A percentile compares a stretch with the other conserved stretches of the same genome.
Evolutionary conservation across 2,329 filamentous ascomycete species (phyloP).

Genomic region (Trichoderma endophyticum): DNA sequence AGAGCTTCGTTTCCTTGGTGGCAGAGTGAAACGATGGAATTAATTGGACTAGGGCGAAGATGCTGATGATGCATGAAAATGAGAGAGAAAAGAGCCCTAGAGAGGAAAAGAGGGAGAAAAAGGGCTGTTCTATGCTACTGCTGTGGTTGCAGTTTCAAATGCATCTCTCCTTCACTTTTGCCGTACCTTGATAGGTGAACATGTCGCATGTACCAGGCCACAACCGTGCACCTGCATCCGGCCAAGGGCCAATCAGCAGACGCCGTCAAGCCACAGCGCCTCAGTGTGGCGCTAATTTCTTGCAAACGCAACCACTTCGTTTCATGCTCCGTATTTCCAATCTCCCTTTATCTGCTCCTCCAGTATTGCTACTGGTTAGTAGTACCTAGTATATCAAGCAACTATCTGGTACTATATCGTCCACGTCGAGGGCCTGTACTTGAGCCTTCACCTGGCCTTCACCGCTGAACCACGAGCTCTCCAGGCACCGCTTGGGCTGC

Average conservation of each 20-base stretch:
- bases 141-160: not conserved
- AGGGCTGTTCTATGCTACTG: not conserved
- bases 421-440: not conserved
- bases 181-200: not conserved
- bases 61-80: not conserved
- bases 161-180: not conserved
- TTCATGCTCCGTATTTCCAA: slow-evolving; percentile 19
- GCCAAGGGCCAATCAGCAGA: not conserved
- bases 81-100: not conserved
- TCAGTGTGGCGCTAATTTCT: slow-evolving; percentile 13
- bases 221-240: not conserved
- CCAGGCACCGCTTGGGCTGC: slow-evolving; percentile 8
- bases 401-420: not conserved
- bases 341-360: slow-evolving; percentile 7
- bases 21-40: not conserved
- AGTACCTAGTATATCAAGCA: not conserved
- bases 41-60: not conserved
- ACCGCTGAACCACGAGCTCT: not conserved
- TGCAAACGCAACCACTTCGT: slow-evolving; percentile 16
- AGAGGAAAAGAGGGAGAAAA: not conserved
- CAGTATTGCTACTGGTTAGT: not conserved
- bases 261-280: slow-evolving; percentile 15
- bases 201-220: not conserved
- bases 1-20: not conserved
- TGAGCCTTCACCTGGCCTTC: not conserved